These are phyloP conservation scores for Xenosphaeropsis pyriputrescens DNA, from an alignment of 2,329 filamentous ascomycete genomes.

Conservation along the genomic window DNA sequence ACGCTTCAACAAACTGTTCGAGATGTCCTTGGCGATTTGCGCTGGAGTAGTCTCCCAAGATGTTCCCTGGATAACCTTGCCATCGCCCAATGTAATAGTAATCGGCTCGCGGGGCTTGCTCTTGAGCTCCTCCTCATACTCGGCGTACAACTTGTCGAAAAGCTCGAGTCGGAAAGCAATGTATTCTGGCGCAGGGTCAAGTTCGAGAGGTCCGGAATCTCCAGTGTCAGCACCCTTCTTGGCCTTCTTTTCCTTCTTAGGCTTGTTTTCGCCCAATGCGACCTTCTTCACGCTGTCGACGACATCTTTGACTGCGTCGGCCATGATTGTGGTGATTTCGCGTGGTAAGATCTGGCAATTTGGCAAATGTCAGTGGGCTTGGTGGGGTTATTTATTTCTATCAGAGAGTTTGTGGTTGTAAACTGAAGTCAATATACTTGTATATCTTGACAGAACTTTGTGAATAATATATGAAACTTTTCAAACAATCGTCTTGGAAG, in stretches of 20 bases:
- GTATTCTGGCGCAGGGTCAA: slow-evolving; percentile 51
- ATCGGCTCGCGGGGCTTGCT: slow-evolving; percentile 60
- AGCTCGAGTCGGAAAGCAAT: slow-evolving; percentile 72
- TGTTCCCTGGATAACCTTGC: slow-evolving; percentile 56
- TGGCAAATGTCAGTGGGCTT: no score
- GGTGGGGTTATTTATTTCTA: no score
- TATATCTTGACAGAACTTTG: no score
- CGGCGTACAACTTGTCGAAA: slow-evolving; percentile 78
- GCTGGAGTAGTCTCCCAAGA: slow-evolving; percentile 87
- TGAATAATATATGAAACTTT: no score
- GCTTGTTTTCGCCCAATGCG: slow-evolving; percentile 28
- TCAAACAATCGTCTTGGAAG: no score
- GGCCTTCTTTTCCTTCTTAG: slow-evolving; percentile 34
- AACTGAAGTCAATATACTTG: background rate
- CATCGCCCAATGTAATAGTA: slow-evolving; percentile 58
- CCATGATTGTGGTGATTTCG: slow-evolving; percentile 21
- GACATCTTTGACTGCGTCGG: slow-evolving; percentile 28
- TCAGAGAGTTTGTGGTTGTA: background rate
- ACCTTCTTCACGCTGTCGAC: slow-evolving; percentile 46
- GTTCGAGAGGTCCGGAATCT: slow-evolving; percentile 28
- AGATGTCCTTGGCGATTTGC: slow-evolving; percentile 64
- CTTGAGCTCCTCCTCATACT: slow-evolving; percentile 64
- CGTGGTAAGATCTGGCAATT: no score
- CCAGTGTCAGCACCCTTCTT: slow-evolving; percentile 28
- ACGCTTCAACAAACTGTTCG: slow-evolving; percentile 72